A percentile compares a stretch with the other conserved stretches of the same genome.
Conservation (phyloP, 805 yeast genomes). For the Spathaspora sp. region DNA sequence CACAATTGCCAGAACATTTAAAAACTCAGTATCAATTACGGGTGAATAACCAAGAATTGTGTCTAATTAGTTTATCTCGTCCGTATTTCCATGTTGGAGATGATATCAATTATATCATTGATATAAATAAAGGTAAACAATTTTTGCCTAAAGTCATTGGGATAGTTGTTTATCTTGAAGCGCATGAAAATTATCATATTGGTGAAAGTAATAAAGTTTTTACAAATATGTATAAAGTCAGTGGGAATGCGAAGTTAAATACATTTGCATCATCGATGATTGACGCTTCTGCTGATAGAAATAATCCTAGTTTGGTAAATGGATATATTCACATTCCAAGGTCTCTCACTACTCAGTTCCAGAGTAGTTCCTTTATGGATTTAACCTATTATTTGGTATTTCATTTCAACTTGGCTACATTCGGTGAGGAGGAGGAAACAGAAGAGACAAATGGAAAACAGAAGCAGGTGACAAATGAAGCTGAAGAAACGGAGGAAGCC, state of each 20-base stretch:
- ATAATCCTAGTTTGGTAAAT: constrained; percentile 13
- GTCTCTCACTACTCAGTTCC: constrained; percentile 32
- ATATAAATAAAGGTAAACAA: constrained; percentile 13
- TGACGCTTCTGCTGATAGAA: constrained; percentile 5
- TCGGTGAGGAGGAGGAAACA: constrained; percentile 9
- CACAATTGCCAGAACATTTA: constrained; percentile 25
- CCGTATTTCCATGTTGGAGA: constrained; percentile 38
- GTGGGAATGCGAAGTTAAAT: constrained; percentile 30
- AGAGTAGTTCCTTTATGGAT: constrained; percentile 31
- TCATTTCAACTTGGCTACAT: constrained; percentile 31
- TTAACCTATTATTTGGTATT: constrained; percentile 33
- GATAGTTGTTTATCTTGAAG: constrained; percentile 31
- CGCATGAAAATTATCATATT: constrained; percentile 33
- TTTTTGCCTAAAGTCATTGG: constrained; percentile 27
- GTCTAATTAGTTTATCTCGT: constrained; percentile 28
- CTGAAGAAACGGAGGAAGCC: background rate
- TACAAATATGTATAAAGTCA: constrained; percentile 29
- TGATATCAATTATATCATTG: constrained; percentile 30
- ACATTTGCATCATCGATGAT: constrained; percentile 26
- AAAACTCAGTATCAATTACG: constrained; percentile 36
- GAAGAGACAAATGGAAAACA: background rate
- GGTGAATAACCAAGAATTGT: constrained; percentile 29
- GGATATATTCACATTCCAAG: constrained; percentile 30
- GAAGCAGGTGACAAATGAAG: background rate
- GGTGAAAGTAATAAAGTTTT: constrained; percentile 9